phyloP scores from a whole-genome alignment of 2,329 filamentous ascomycete species.

The Cladosporium sp. region DNA sequence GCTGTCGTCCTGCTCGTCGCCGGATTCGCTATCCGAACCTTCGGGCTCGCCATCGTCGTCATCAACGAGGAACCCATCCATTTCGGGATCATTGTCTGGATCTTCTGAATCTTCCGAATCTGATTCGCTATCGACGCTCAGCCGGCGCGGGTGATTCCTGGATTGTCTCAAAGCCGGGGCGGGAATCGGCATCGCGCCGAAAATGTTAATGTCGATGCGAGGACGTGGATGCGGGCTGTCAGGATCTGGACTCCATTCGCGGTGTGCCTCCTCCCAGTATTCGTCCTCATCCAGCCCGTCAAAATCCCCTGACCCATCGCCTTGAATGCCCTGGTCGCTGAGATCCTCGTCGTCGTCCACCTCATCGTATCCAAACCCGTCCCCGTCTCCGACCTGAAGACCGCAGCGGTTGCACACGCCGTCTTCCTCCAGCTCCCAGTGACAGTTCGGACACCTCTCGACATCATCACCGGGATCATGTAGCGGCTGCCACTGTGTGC shows the following conservation, averaged over 20 bases:
- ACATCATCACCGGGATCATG: slow-evolving; percentile 55
- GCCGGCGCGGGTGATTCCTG: slow-evolving; percentile 6
- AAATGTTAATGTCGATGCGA: not conserved
- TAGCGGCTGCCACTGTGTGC: slow-evolving; percentile 34
- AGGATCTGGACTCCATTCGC: not conserved
- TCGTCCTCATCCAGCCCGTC: slow-evolving; percentile 16
- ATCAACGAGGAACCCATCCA: slow-evolving; percentile 15
- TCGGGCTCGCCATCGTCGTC: slow-evolving; percentile 12
- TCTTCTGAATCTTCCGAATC: slow-evolving; percentile 8
- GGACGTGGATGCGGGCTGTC: not conserved
- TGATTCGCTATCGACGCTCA: slow-evolving; percentile 3
- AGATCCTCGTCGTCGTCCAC: slow-evolving; percentile 32
- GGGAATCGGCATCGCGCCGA: not conserved
- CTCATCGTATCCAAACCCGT: slow-evolving; percentile 31
- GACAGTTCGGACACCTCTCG: slow-evolving; percentile 56
- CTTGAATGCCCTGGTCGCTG: slow-evolving; percentile 9
- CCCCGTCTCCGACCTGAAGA: slow-evolving; percentile 45
- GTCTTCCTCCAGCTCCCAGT: slow-evolving; percentile 59
- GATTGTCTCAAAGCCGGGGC: slow-evolving; percentile 1
- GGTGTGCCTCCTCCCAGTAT: slow-evolving; percentile 14
- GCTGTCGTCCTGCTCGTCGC: slow-evolving; percentile 18
- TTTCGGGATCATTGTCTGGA: slow-evolving; percentile 17
- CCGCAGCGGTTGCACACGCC: slow-evolving; percentile 51
- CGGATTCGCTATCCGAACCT: slow-evolving; percentile 6
- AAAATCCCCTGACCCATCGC: not conserved